Conservation (phyloP, 306 rosid species). For the Prinsepia uniflora region DNA sequence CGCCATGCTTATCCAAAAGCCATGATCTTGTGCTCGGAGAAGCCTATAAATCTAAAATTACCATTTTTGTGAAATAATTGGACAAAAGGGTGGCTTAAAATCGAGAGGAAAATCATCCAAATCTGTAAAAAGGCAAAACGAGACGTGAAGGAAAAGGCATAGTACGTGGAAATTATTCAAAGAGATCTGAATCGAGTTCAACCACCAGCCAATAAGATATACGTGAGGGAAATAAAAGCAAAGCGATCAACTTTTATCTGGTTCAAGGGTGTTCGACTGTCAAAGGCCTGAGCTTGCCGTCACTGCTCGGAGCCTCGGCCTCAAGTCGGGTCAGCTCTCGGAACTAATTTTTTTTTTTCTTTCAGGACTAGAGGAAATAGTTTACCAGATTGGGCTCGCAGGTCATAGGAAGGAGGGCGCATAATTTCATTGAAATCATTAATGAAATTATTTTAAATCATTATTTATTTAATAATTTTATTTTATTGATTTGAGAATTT, state of each 20-base stretch:
- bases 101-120: not conserved
- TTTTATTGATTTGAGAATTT: no score
- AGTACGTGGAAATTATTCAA: not conserved
- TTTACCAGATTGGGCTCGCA: not conserved
- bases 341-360: no score
- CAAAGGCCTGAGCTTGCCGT: not conserved
- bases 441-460: no score
- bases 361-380: no score
- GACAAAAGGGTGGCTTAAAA: constrained; percentile 1
- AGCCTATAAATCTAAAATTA: not conserved
- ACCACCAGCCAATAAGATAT: not conserved
- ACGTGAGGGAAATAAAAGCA: not conserved
- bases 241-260: constrained; percentile 6
- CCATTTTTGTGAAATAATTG: not conserved
- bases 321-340: no score
- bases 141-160: constrained; percentile 13
- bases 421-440: no score
- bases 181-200: not conserved
- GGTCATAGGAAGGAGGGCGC: no score
- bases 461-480: no score
- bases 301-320: not conserved
- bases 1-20: constrained; percentile 9
- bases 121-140: not conserved
- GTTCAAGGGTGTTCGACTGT: not conserved
- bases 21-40: not conserved